Evolutionary conservation across 345 rosid genomes (phyloP).

Genomic region (Eucalyptus albens): DNA sequence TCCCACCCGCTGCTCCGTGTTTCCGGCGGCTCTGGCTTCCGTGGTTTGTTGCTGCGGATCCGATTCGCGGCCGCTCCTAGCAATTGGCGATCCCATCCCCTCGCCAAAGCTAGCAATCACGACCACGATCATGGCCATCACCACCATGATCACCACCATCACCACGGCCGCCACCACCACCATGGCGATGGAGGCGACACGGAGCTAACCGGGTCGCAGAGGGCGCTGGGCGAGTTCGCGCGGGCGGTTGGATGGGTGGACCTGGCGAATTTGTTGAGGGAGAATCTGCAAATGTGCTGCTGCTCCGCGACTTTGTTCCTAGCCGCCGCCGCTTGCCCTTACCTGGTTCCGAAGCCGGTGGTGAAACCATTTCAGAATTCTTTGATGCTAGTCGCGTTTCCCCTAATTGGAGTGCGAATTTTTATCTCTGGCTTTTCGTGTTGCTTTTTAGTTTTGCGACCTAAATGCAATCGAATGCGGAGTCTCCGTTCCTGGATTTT

Average conservation of each 20-base stretch:
- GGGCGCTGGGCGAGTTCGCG: constrained; percentile 4
- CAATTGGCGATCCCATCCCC: too few relatives aligned
- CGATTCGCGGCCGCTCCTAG: too few relatives aligned
- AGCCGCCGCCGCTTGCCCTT: constrained; percentile 73
- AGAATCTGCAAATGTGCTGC: constrained; percentile 75
- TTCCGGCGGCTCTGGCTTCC: rapidly evolving
- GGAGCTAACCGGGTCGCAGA: too few relatives aligned
- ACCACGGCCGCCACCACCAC: too few relatives aligned
- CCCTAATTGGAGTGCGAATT: constrained; percentile 68
- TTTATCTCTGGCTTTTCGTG: not conserved
- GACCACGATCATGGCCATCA: too few relatives aligned
- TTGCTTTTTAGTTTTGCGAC: not conserved
- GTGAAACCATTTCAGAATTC: constrained; percentile 57
- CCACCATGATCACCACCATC: too few relatives aligned
- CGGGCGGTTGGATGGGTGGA: constrained; percentile 58
- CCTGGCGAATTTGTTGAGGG: constrained; percentile 67
- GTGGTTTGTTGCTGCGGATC: too few relatives aligned
- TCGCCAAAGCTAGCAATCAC: too few relatives aligned
- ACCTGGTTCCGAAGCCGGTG: constrained; percentile 40
- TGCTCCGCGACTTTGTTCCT: constrained; percentile 60
- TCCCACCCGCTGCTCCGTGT: too few relatives aligned
- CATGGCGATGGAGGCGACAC: too few relatives aligned
- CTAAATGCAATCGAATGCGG: too few relatives aligned
- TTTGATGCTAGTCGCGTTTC: constrained; percentile 55
- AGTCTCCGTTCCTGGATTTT: too few relatives aligned